These are phyloP conservation scores for Sherardia arvensis DNA, from an alignment of 257 asterid species.

Conservation along the genomic window DNA sequence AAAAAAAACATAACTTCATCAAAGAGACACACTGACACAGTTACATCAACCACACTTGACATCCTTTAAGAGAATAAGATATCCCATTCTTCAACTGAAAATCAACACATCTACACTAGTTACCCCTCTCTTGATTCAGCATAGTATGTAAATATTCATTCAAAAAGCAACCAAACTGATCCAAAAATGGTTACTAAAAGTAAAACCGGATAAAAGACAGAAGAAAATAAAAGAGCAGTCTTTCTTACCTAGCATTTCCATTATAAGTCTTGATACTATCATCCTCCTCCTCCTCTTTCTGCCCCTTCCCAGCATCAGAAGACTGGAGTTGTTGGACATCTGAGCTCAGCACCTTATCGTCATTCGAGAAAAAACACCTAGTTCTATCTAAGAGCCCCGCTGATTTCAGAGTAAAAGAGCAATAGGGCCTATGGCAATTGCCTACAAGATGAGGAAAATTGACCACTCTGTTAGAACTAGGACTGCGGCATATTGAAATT, in stretches of 20 bases:
- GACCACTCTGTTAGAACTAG: constrained; percentile 8
- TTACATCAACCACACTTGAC: background rate
- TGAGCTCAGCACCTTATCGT: constrained; percentile 24
- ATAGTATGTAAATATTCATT: background rate
- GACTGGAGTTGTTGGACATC: constrained; percentile 27
- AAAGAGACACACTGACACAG: too few relatives aligned
- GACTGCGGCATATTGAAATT: constrained; percentile 9
- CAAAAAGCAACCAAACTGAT: background rate
- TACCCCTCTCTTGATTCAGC: background rate
- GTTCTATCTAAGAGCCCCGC: constrained; percentile 25
- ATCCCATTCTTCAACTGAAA: background rate
- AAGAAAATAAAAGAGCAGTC: background rate
- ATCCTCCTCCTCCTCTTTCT: constrained; percentile 11
- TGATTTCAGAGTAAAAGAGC: constrained; percentile 23
- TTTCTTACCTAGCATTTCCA: constrained; percentile 27
- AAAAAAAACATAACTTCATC: background rate
- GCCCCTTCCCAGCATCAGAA: constrained; percentile 13
- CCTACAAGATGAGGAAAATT: constrained; percentile 14
- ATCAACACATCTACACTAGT: background rate
- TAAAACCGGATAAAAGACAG: background rate
- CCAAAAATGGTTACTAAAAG: background rate
- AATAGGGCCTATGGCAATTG: constrained; percentile 11
- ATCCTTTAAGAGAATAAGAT: background rate
- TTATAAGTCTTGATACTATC: constrained; percentile 13
- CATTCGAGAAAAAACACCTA: constrained; percentile 21